Percentiles rank a stretch among this genome's conserved stretches.
These are phyloP conservation scores for Plantago major DNA, from an alignment of 257 asterid genomes.

Conservation along the genomic window DNA sequence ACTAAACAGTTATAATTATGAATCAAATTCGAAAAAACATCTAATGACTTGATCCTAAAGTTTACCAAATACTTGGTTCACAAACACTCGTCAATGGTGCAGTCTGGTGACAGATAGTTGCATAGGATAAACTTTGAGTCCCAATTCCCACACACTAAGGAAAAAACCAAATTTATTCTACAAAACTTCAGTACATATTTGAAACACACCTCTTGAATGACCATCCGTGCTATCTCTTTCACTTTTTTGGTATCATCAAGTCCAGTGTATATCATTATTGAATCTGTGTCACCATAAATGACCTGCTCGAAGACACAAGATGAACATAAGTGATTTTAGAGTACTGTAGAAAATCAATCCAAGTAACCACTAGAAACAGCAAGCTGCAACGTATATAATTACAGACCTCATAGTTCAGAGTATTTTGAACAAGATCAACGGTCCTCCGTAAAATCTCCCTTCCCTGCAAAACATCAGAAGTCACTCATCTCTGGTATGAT, in stretches of 20 bases:
- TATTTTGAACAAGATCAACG: constrained; percentile 83
- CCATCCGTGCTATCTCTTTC: constrained; percentile 72
- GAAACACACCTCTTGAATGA: constrained; percentile 77
- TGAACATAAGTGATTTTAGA: constrained; percentile 15
- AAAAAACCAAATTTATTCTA: constrained; percentile 3
- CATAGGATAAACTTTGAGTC: too few species aligned
- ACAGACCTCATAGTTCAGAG: constrained; percentile 75
- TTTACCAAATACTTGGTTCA: constrained; percentile 4
- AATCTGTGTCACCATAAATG: constrained; percentile 94
- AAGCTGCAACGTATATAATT: constrained; percentile 17
- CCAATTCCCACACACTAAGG: neutral
- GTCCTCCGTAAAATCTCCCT: constrained; percentile 94
- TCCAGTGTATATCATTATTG: constrained; percentile 92
- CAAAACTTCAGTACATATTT: constrained; percentile 10
- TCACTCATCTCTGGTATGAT: constrained; percentile 24
- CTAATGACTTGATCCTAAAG: constrained; percentile 5
- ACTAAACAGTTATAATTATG: neutral
- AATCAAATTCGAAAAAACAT: constrained; percentile 10
- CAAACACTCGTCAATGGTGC: constrained; percentile 11
- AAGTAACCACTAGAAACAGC: constrained; percentile 10
- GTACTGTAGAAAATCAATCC: constrained; percentile 17
- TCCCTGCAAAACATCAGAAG: constrained; percentile 53
- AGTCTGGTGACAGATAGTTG: constrained; percentile 3
- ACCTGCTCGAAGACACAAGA: constrained; percentile 47
- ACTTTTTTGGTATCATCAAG: constrained; percentile 89